phyloP scores from a whole-genome alignment of 176 grass and related monocot species.

The Oryza glaberrima region DNA sequence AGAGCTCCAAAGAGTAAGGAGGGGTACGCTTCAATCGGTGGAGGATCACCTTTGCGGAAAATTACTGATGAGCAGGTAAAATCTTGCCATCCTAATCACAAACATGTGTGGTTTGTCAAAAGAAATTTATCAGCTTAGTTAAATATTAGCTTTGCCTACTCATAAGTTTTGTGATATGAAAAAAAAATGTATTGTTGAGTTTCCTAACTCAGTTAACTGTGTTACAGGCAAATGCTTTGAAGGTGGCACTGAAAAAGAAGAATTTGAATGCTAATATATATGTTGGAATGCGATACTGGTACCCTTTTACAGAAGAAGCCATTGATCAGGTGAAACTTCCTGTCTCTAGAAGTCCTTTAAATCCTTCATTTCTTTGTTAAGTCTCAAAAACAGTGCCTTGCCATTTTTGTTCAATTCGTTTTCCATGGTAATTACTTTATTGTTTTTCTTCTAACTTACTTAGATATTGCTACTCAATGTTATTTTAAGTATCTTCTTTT shows the following conservation, averaged over 20 bases:
- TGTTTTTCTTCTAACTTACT: not conserved
- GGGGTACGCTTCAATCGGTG: conserved; percentile 93
- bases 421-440: conserved; percentile 3
- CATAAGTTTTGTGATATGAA: conserved; percentile 13
- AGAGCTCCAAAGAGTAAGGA: conserved; percentile 99
- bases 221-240: conserved; percentile 82
- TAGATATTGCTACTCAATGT: not conserved
- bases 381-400: not conserved
- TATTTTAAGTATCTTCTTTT: conserved; percentile 2
- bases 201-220: conserved; percentile 21
- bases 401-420: not conserved
- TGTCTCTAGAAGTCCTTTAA: not conserved
- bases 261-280: conserved; percentile 81
- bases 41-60: conserved; percentile 89
- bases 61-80: conserved; percentile 97
- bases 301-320: conserved; percentile 94
- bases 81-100: not conserved
- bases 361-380: not conserved
- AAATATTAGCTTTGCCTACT: not conserved
- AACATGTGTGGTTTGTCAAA: not conserved
- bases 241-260: conserved; percentile 68
- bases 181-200: not conserved
- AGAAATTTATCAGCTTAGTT: not conserved
- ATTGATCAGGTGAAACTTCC: conserved; percentile 66
- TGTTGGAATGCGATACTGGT: conserved; percentile 97